Evolutionary conservation across 2,329 filamentous ascomycete species (phyloP).

Genomic region (Plenodomus tracheiphilus): DNA sequence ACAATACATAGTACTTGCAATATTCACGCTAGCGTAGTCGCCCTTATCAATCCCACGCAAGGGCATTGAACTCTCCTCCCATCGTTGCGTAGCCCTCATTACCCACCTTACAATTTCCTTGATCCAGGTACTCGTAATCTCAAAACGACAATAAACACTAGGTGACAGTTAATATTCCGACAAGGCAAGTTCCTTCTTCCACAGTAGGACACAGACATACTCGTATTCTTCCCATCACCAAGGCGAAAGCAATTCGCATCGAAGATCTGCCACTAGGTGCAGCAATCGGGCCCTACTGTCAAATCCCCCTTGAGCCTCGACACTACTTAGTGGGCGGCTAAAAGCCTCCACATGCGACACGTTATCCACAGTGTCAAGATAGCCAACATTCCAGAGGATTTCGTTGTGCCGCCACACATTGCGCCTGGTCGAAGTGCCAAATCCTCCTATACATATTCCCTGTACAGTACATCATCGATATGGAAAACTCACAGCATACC

Average conservation of each 20-base stretch:
- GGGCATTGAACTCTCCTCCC: conserved; percentile 3
- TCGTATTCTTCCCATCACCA: conserved; percentile 17
- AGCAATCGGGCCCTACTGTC: conserved; percentile 14
- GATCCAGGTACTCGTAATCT: background rate
- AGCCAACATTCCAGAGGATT: conserved; percentile 15
- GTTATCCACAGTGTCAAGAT: conserved; percentile 17
- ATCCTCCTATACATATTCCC: conserved; percentile 7
- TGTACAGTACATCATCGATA: conserved; percentile 26
- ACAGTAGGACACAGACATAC: conserved; percentile 20
- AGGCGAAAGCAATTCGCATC: conserved; percentile 12
- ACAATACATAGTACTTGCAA: conserved; percentile 17
- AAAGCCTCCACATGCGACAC: conserved; percentile 19
- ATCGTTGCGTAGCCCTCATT: conserved; percentile 1
- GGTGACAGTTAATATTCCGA: background rate
- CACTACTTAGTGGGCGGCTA: conserved; percentile 12
- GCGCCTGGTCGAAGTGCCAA: conserved; percentile 7
- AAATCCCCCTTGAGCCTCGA: conserved; percentile 14
- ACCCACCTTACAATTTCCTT: background rate
- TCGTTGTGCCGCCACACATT: conserved; percentile 6
- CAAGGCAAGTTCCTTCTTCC: conserved; percentile 5
- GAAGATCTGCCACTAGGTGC: conserved; percentile 21
- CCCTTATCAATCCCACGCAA: conserved; percentile 25
- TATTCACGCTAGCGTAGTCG: conserved; percentile 13
- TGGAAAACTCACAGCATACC: conserved; percentile 30
- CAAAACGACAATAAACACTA: background rate